Conservation (phyloP, 2,329 filamentous ascomycete species). For the Pezicula radicicola region DNA sequence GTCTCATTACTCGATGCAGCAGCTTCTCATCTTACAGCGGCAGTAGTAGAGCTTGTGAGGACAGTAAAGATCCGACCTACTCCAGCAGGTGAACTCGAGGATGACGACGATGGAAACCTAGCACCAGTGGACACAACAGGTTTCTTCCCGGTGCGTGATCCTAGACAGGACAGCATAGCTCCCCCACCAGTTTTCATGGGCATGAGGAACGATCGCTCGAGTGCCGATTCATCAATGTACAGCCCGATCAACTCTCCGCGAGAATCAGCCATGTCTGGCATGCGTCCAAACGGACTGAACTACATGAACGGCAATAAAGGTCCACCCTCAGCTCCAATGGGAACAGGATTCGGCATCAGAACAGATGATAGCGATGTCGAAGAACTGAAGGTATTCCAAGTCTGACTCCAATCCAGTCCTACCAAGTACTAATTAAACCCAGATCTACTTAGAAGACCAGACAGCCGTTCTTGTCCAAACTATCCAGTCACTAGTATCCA, state of each 20-base stretch:
- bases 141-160: conserved; percentile 59
- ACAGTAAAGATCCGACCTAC: conserved; percentile 80
- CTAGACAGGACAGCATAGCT: conserved; percentile 31
- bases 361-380: conserved; percentile 47
- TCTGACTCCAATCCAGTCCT: not conserved
- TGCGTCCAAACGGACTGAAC: conserved; percentile 26
- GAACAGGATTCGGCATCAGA: conserved; percentile 37
- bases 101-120: conserved; percentile 68
- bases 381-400: conserved; percentile 53
- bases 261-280: conserved; percentile 39
- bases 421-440: conserved; percentile 16
- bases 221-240: conserved; percentile 70
- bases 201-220: conserved; percentile 52
- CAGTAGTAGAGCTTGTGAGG: conserved; percentile 82
- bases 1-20: conserved; percentile 93
- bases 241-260: conserved; percentile 70
- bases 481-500: conserved; percentile 76
- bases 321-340: conserved; percentile 26
- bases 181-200: conserved; percentile 52
- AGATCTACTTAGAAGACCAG: conserved; percentile 81
- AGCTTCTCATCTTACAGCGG: conserved; percentile 81
- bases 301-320: conserved; percentile 27
- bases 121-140: conserved; percentile 65
- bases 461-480: conserved; percentile 75
- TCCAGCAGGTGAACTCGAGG: conserved; percentile 71